Conservation (phyloP, 176 grass and related monocot genomes). For the Oryza glaberrima region DNA sequence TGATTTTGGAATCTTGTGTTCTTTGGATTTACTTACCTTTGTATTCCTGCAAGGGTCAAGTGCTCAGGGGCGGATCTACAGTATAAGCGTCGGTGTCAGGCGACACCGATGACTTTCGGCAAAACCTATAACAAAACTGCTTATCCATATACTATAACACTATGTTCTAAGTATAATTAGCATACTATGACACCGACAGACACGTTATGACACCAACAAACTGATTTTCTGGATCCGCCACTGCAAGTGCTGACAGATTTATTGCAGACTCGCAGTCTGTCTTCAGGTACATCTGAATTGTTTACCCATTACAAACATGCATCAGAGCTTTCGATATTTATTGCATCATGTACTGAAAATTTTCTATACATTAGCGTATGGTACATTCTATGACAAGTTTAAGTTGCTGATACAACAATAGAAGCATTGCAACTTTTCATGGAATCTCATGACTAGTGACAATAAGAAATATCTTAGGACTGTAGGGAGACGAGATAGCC, state of each 20-base stretch:
- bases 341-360: background rate
- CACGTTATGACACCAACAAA: too few species aligned
- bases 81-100: too few species aligned
- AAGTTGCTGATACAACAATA: conserved; percentile 3
- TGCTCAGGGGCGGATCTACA: too few species aligned
- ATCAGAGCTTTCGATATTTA: background rate
- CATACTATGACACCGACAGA: too few species aligned
- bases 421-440: background rate
- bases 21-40: background rate
- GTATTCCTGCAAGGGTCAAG: background rate
- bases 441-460: conserved; percentile 22
- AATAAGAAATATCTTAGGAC: conserved; percentile 17
- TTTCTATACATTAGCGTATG: background rate
- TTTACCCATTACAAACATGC: background rate
- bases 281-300: background rate
- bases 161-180: too few species aligned
- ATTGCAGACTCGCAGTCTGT: background rate
- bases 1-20: background rate
- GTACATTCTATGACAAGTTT: conserved; percentile 5
- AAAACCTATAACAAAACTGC: too few species aligned
- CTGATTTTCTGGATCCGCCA: too few species aligned
- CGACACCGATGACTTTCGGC: too few species aligned
- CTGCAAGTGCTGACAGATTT: background rate
- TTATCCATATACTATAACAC: too few species aligned
- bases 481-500: conserved; percentile 29